Evolutionary conservation across 306 rosid species (phyloP).

Genomic region (Casuarina glauca): DNA sequence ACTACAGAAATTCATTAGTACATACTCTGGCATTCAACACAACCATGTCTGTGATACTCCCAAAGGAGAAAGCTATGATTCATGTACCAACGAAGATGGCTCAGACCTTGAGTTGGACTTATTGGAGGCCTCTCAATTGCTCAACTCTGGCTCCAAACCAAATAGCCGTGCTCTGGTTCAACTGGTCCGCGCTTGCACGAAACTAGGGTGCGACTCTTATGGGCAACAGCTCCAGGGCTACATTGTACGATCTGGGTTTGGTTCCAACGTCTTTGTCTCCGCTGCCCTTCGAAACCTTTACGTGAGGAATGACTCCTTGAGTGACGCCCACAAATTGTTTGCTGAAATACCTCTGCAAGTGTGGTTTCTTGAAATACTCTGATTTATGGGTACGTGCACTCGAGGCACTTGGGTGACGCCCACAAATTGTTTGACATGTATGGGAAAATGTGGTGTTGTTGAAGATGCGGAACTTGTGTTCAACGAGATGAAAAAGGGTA

Average conservation of each 20-base stretch:
- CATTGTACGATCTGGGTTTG: constrained; percentile 54
- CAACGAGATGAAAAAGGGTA: constrained; percentile 14
- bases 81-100: too few relatives aligned
- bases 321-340: constrained; percentile 46
- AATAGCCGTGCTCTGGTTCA: constrained; percentile 49
- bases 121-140: too few relatives aligned
- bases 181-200: constrained; percentile 42
- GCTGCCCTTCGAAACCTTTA: constrained; percentile 45
- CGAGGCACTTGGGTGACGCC: constrained; percentile 3
- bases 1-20: neutral
- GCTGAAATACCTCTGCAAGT: constrained; percentile 51
- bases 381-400: too few relatives aligned
- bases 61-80: too few relatives aligned
- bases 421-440: constrained; percentile 77
- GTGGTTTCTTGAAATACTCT: constrained; percentile 54
- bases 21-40: too few relatives aligned
- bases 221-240: constrained; percentile 57
- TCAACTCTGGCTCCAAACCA: constrained; percentile 27
- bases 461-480: constrained; percentile 40
- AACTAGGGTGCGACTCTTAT: constrained; percentile 25
- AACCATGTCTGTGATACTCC: too few relatives aligned
- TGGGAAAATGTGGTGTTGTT: constrained; percentile 62
- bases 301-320: constrained; percentile 22
- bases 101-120: too few relatives aligned
- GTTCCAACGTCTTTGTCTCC: constrained; percentile 39